Percentiles rank a stretch among this genome's conserved stretches.
Conservation (phyloP, 2,329 filamentous ascomycete genomes). For the Alternaria triticina region DNA sequence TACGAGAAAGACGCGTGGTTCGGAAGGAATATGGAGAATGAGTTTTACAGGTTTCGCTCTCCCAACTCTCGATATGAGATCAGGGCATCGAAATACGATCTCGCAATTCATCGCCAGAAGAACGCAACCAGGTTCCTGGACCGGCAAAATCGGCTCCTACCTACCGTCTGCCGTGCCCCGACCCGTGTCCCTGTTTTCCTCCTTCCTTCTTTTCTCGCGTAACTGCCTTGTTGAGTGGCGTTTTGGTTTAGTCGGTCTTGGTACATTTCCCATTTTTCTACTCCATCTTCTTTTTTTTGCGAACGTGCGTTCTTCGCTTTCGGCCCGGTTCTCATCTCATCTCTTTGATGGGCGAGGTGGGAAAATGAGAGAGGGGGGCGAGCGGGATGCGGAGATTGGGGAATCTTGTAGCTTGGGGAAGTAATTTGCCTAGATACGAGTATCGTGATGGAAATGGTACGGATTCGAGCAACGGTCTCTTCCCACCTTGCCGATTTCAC, state of each 20-base stretch:
- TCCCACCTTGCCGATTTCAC: not conserved
- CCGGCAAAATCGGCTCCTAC: not conserved
- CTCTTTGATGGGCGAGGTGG: not conserved
- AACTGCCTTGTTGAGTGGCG: not conserved
- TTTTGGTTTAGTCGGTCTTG: not conserved
- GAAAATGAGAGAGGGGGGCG: not conserved
- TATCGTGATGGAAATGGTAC: no score
- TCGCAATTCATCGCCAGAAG: not conserved
- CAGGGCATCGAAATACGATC: not conserved
- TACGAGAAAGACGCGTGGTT: not conserved
- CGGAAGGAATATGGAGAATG: not conserved
- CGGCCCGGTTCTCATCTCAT: not conserved
- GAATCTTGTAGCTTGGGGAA: not conserved
- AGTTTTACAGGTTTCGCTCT: not conserved
- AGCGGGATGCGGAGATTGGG: not conserved
- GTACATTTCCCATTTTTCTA: not conserved
- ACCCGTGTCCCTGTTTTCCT: not conserved
- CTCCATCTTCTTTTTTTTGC: not conserved
- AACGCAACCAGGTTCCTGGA: not conserved
- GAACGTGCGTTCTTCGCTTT: not conserved
- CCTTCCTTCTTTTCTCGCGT: not conserved
- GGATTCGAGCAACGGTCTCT: no score
- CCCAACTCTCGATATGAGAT: no score
- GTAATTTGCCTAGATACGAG: not conserved
- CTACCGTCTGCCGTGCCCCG: not conserved